These are phyloP conservation scores for Onygena corvina DNA, from an alignment of 2,329 filamentous ascomycete genomes.

Conservation along the genomic window DNA sequence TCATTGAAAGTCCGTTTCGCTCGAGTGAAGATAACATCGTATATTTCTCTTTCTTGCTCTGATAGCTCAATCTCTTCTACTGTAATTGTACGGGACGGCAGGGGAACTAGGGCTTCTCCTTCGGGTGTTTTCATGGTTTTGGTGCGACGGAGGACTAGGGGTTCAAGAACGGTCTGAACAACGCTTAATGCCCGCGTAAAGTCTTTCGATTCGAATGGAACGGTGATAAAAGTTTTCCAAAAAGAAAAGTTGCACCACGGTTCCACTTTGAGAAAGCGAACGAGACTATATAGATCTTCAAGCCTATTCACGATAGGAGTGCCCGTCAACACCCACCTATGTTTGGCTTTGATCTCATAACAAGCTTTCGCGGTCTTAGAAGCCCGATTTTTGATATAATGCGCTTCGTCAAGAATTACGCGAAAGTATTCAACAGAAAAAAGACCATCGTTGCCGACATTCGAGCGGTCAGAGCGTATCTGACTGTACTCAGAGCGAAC, in stretches of 20 bases:
- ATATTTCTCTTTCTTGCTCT: slow-evolving; percentile 73
- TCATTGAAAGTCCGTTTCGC: slow-evolving; percentile 74
- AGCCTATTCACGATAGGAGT: slow-evolving; percentile 94
- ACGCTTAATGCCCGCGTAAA: slow-evolving; percentile 90
- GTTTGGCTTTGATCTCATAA: slow-evolving; percentile 72
- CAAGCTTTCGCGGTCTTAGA: slow-evolving; percentile 94
- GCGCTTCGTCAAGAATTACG: slow-evolving; percentile 88
- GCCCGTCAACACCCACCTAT: slow-evolving; percentile 87
- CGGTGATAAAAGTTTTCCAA: slow-evolving; percentile 97
- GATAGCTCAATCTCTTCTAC: slow-evolving; percentile 82
- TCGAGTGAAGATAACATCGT: slow-evolving; percentile 74
- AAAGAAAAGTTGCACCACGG: slow-evolving; percentile 99
- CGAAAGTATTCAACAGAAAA: slow-evolving; percentile 94
- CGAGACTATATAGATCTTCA: slow-evolving; percentile 86
- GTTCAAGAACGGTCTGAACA: slow-evolving; percentile 91
- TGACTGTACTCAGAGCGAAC: slow-evolving; percentile 82
- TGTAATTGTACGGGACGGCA: slow-evolving; percentile 70
- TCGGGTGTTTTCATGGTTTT: slow-evolving; percentile 97
- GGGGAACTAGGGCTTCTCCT: slow-evolving; percentile 65
- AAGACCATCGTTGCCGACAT: slow-evolving; percentile 59
- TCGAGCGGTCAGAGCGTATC: slow-evolving; percentile 42
- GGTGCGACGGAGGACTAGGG: slow-evolving; percentile 83
- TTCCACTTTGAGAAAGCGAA: slow-evolving; percentile 84
- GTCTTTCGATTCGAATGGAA: slow-evolving; percentile 91
- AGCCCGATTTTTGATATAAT: slow-evolving; percentile 78